Evolutionary conservation across 1,284 basidiomycete genomes (phyloP).

Genomic region (Psilocybe mexicana): DNA sequence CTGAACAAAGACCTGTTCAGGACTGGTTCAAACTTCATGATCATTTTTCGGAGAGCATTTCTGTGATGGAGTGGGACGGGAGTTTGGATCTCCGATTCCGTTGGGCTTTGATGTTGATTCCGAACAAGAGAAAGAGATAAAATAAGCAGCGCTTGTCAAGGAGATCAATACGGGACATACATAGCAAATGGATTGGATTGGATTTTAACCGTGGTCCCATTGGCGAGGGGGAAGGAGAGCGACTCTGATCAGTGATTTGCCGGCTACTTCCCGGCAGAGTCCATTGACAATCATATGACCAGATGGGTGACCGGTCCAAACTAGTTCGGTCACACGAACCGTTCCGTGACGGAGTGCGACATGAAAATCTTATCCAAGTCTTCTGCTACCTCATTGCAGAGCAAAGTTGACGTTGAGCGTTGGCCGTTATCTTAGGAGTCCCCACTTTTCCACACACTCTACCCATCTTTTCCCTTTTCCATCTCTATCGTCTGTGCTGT

Average conservation of each 20-base stretch:
- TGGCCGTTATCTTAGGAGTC: neutral
- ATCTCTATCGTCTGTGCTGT: neutral
- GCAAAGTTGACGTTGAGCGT: neutral
- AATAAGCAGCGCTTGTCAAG: neutral
- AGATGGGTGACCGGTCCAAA: conserved; percentile 14
- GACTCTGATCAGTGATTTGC: neutral
- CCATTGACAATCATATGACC: neutral
- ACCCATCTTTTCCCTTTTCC: conserved; percentile 3
- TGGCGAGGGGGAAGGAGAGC: neutral
- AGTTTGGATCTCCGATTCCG: neutral
- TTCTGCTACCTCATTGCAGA: neutral
- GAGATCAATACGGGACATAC: neutral
- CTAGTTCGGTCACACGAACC: conserved; percentile 17
- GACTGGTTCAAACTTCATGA: no score
- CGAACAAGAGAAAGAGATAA: neutral
- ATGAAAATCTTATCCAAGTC: conserved; percentile 19
- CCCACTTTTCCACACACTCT: neutral
- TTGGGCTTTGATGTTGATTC: neutral
- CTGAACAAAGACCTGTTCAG: no score
- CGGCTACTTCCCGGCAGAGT: conserved; percentile 16
- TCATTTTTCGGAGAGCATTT: neutral
- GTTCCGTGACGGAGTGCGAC: conserved; percentile 14
- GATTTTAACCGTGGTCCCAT: neutral
- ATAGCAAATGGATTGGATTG: neutral
- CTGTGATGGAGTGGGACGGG: neutral